A percentile compares a stretch with the other conserved stretches of the same genome.
These are phyloP conservation scores for Trichoderma virens DNA, from an alignment of 495 filamentous ascomycete genomes.

Conservation along the genomic window DNA sequence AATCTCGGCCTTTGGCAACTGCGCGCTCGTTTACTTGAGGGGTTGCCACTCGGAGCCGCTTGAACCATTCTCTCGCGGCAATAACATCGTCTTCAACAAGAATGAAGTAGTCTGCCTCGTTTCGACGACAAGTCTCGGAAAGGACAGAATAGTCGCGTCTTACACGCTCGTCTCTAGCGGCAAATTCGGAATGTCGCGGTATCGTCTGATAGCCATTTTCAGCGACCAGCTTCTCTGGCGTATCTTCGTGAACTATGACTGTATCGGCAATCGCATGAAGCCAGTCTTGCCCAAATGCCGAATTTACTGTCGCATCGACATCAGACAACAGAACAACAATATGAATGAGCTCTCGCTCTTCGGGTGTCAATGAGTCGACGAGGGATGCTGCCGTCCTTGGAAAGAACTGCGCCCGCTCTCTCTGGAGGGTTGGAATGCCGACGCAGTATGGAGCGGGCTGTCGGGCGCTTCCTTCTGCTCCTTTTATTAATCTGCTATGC, in stretches of 20 bases:
- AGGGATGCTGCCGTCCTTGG: slow-evolving; percentile 43
- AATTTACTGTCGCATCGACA: slow-evolving; percentile 38
- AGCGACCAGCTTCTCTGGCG: not conserved
- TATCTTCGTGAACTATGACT: slow-evolving; percentile 36
- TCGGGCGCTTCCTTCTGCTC: not conserved
- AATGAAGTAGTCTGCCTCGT: slow-evolving; percentile 39
- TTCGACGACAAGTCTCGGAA: slow-evolving; percentile 39
- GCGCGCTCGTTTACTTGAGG: slow-evolving; percentile 19
- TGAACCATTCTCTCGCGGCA: slow-evolving; percentile 44
- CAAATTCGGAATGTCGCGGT: not conserved
- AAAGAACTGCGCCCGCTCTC: slow-evolving; percentile 34
- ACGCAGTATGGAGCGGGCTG: slow-evolving; percentile 18
- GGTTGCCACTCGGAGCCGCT: slow-evolving; percentile 33
- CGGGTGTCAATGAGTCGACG: slow-evolving; percentile 36
- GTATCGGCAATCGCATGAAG: slow-evolving; percentile 37
- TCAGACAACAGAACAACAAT: slow-evolving; percentile 49
- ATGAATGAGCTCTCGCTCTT: slow-evolving; percentile 38
- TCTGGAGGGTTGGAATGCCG: slow-evolving; percentile 25
- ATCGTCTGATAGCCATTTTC: slow-evolving; percentile 3
- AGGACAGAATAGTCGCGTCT: slow-evolving; percentile 40
- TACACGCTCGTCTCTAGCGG: not conserved
- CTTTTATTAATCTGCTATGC: not conserved
- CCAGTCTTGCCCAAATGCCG: slow-evolving; percentile 42
- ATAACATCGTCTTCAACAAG: slow-evolving; percentile 53
- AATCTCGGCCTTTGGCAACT: slow-evolving; percentile 9